These are phyloP conservation scores for Coffea humblotiana DNA, from an alignment of 305 asterid genomes.

Conservation along the genomic window DNA sequence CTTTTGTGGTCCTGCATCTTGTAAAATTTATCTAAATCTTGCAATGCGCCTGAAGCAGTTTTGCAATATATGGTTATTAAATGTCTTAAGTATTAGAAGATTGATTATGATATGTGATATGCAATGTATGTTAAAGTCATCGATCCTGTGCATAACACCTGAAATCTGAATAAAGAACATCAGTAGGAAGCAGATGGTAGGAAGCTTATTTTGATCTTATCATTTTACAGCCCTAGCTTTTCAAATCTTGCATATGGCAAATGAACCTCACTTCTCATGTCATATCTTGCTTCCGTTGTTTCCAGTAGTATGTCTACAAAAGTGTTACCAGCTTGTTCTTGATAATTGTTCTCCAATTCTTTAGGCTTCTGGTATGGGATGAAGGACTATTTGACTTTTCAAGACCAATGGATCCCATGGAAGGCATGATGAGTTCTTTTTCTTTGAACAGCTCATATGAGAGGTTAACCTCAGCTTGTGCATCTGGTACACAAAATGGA, in stretches of 20 bases:
- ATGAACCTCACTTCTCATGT: background rate
- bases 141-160: no score
- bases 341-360: background rate
- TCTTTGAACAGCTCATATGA: constrained; percentile 34
- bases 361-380: constrained; percentile 86
- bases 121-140: no score
- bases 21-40: background rate
- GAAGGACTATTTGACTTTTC: constrained; percentile 62
- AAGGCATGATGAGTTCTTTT: constrained; percentile 31
- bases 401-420: constrained; percentile 36
- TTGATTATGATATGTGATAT: background rate
- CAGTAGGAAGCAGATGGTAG: background rate
- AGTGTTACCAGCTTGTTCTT: constrained; percentile 23
- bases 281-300: background rate
- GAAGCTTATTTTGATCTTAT: background rate
- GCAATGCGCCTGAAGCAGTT: background rate
- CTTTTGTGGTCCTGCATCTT: background rate
- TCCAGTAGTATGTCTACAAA: background rate
- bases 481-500: constrained; percentile 34
- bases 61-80: background rate
- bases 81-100: background rate
- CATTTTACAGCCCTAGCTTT: background rate
- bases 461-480: constrained; percentile 33
- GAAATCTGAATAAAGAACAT: background rate
- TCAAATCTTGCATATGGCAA: background rate